Base-by-base conservation (phyloP, 2,329 filamentous ascomycete species). In the Beauveria rudraprayagi region DNA sequence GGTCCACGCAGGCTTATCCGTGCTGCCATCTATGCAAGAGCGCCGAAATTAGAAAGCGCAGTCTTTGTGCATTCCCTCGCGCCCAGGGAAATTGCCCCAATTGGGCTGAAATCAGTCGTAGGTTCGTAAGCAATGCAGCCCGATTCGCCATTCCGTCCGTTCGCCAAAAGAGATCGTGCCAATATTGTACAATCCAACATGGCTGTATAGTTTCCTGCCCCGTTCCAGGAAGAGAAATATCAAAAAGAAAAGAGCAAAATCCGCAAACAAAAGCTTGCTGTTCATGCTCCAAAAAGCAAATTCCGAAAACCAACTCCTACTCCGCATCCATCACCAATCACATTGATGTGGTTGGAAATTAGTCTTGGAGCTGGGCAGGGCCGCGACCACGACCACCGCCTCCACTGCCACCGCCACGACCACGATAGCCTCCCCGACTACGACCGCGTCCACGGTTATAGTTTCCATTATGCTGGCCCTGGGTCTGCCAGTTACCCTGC, bases 171-270 rank as follows among this genome's bases (percentile, higher is more conserved):
- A 62, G 41, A 57, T 53, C 66, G 67, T 67, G 72, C 72, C 72
- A 74, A 72, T 75, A 75, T 70, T 75, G 69, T 76, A 76, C 74
- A 76, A 75, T 75, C 72, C 73, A 75, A 75, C 69, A 60, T 62
- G 61, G 56, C 53, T 40, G 54, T 60, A 17, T 56, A 61, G 46
- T 55, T 44, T 54, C 24, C 44, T 50, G 26, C 48, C 41, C 28
- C 24, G 24, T 30, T 16, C 19, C 61, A 58, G 37, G 17, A 44
- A 56, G 51, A 55, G 16, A 70, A 70, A 64, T 67, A 66, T 64
- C 66, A 65, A 68, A 67, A 68, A 70, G 61, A 65, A 65, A 44
- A 68, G 64, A 62, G 64, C 68, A 70, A 60, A 59, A 43, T 55
- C 48, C 26, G 48, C 55, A 58, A 61, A 56, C 60, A 51, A n/a